Percentiles rank a stretch among this genome's conserved stretches.
Evolutionary conservation across 495 filamentous ascomycete species (phyloP).

Genomic region (Friedmanniomyces endolithicus): DNA sequence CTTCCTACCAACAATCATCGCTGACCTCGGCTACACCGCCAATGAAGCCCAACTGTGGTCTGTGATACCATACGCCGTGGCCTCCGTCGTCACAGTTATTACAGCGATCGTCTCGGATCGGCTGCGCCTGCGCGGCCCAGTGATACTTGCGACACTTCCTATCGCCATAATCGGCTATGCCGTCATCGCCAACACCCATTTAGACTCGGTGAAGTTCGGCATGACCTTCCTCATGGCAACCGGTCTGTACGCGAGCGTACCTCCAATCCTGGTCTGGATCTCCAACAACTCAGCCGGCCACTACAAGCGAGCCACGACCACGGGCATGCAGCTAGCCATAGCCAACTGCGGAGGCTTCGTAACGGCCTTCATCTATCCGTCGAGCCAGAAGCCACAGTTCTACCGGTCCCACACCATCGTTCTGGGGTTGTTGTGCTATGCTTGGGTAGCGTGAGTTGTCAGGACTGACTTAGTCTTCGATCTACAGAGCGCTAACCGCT

Average conservation of each 20-base stretch:
- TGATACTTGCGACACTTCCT: too few relatives aligned
- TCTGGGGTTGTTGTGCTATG: too few relatives aligned
- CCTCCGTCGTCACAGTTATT: slow-evolving; percentile 60
- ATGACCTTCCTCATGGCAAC: slow-evolving; percentile 76
- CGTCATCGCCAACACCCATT: slow-evolving; percentile 46
- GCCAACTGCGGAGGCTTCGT: too few relatives aligned
- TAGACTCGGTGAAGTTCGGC: slow-evolving; percentile 64
- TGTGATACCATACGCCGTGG: slow-evolving; percentile 81
- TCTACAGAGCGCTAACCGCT: too few relatives aligned
- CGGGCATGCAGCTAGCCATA: too few relatives aligned
- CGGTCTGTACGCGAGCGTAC: slow-evolving; percentile 82
- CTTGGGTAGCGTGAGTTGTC: too few relatives aligned
- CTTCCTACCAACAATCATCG: slow-evolving; percentile 79
- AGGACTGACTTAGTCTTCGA: too few relatives aligned
- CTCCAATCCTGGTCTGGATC: slow-evolving; percentile 86
- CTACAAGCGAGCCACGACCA: slow-evolving; percentile 72
- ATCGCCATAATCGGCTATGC: slow-evolving; percentile 74
- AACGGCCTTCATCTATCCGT: too few relatives aligned
- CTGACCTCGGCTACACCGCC: slow-evolving; percentile 54
- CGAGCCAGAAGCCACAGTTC: too few relatives aligned
- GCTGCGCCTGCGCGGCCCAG: too few relatives aligned
- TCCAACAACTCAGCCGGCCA: slow-evolving; percentile 86
- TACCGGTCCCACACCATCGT: too few relatives aligned
- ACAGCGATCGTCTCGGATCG: slow-evolving; percentile 74
- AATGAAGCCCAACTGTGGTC: slow-evolving; percentile 68